Evolutionary conservation across 345 rosid species (phyloP), one percentile per base, ranked within the genome.

Genomic region (Acer negundo): DNA sequence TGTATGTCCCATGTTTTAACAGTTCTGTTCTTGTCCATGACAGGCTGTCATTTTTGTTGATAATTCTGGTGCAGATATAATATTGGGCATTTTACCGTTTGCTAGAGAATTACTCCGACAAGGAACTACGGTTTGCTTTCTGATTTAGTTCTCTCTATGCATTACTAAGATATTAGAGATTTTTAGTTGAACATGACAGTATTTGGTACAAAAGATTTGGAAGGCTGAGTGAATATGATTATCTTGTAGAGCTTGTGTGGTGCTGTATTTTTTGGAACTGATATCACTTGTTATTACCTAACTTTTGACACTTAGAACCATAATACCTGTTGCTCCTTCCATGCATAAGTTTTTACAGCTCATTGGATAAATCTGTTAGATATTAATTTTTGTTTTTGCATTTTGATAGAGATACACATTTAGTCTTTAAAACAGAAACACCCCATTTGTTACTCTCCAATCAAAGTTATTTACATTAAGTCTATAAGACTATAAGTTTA

Each of bases 51-150:
- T 97, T 75, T 97, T 91, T 87, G 97, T 94, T 69, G 98, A 97
- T 79, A 94, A 97, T 82, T 94, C 99, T 83, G 98, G 99, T 76
- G 99, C 99, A 24, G 98, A 97, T 86, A 90, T 97, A 46, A 88
- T 97, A 82, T 83, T 94, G 89, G 99, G 99, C 72, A 90, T 97
- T 73, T 84, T 97, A 63, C 98, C 98, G 10, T 94, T 97, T 77
- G 93, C 93, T 44, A 94, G 99, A 84, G 99, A 97, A 77, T 87
- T 97, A 81, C 90, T 97, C 61, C 91, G 89, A 42, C 82, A 70
- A 77, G 99, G 99, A 80, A 90, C 94, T 80, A 91, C 91, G 97
- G 99, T 94, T 81, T 68, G 47, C 74, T 61, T 72, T 81, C 23
- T 12, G 47, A 76, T 76, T 26, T 62, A 35, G 38, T 56, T 40